Evolutionary conservation across 2,329 filamentous ascomycete genomes (phyloP), one percentile per base, ranked within the genome.

Genomic region (Kalaharituber pfeilii): DNA sequence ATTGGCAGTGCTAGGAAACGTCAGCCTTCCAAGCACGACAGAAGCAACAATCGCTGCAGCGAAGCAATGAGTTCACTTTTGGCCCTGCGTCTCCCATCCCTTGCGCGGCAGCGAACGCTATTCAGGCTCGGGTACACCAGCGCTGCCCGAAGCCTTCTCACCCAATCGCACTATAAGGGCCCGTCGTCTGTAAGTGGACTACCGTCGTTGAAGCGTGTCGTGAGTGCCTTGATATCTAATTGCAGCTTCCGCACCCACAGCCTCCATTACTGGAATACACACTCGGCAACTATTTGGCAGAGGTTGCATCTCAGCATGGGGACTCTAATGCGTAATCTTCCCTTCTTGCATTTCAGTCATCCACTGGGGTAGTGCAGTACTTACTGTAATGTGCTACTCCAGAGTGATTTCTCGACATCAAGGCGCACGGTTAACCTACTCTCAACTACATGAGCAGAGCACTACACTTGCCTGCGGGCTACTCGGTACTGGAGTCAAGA

Each of bases 401-500:
- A 77, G 75, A 8, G 74, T 80, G 24, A 71, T 81, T 52, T 79
- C 73, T 1, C 72, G 71, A 49, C 70, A 80, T 56, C 85, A 91
- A 63, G 77, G 75, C 47, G 69, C 69, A 1, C 73, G 71, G 1
- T 71, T 93, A 54, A 89, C 81, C 0, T 96, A 94, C 67, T 71
- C 79, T 50, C 73, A 73, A 5, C 77, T 98, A 8, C 85, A 96
- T 66, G 69, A 74, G 2, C 74, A 78, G 55, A 94, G 86, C 59
- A 89, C 87, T 71, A 73, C 75, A 2, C 72, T 94, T 7, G 86
- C 87, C 1, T 71, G 75, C 51, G 84, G 85, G 0, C 70, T 95
- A 15, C 70, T 75, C 24, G 77, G 76, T 0, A 70, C 82, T 0
- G 86, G 86, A 2, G 84, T 95, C 1, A 73, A 70, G 57, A 93